phyloP scores from a whole-genome alignment of 2,329 filamentous ascomycete genomes.

The Aschersonia sp. region DNA sequence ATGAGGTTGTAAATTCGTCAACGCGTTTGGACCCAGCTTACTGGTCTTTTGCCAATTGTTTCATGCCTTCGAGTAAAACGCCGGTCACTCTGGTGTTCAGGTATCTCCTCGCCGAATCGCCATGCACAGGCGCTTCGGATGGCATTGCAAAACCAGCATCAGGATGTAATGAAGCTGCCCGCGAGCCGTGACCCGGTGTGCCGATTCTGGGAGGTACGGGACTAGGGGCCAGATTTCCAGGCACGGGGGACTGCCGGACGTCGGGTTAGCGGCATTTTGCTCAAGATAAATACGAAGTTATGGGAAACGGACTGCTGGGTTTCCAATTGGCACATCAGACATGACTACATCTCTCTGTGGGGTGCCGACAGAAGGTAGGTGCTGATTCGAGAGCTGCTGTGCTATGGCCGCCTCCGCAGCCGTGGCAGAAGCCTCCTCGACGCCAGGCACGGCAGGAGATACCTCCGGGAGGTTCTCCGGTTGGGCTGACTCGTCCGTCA shows the following conservation, averaged over 20 bases:
- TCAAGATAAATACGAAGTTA: background rate
- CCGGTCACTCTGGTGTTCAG: slow-evolving; percentile 57
- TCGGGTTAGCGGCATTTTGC: background rate
- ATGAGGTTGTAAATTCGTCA: background rate
- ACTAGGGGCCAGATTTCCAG: slow-evolving; percentile 21
- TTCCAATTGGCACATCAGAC: slow-evolving; percentile 26
- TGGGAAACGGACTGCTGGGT: slow-evolving; percentile 19
- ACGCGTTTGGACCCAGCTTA: slow-evolving; percentile 27
- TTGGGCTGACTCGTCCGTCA: too few relatives aligned
- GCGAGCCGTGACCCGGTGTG: slow-evolving; percentile 35
- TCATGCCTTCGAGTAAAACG: slow-evolving; percentile 59
- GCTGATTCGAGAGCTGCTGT: slow-evolving; percentile 4
- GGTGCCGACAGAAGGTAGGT: slow-evolving; percentile 7
- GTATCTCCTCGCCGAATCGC: slow-evolving; percentile 55
- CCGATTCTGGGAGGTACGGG: slow-evolving; percentile 29
- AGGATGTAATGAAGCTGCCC: slow-evolving; percentile 42
- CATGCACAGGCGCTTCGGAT: slow-evolving; percentile 44
- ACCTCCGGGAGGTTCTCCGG: too few relatives aligned
- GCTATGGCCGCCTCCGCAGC: background rate
- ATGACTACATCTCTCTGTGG: slow-evolving; percentile 25
- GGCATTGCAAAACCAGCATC: slow-evolving; percentile 40
- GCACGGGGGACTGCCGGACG: slow-evolving; percentile 19
- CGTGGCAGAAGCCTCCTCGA: background rate
- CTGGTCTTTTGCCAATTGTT: slow-evolving; percentile 55
- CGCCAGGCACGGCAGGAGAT: too few relatives aligned